Evolutionary conservation across 1,139 yeast species (phyloP), one percentile per base, ranked within the genome.

Genomic region (Kluyveromyces marxianus): DNA sequence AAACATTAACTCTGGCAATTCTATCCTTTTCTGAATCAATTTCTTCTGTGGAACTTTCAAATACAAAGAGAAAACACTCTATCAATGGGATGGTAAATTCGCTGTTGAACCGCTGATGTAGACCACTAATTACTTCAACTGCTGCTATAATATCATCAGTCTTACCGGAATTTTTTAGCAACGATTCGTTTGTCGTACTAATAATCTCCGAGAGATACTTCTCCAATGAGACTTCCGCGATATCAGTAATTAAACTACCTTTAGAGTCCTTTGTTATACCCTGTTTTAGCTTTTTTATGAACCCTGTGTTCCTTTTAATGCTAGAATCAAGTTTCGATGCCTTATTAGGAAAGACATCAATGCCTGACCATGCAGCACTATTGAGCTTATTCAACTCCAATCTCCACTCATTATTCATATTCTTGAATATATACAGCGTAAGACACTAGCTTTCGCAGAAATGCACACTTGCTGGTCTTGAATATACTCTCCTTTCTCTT

Each of bases 281-380:
- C 3, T 76, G 70, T 51, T 81, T 74, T 44, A 88, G 65, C 56
- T 83, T 83, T 59, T 83, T 83, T 48, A 88, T 81, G 55, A 88
- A 86, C 0, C 89, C 84, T 3, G 89, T 82, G 60, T 90, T 88
- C 61, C 83, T 86, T 70, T 89, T 90, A 50, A 90, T 69, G 44
- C 92, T 82, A 0, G 95, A 71, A 59, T 90, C 97, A 14, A 83
- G 68, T 41, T 75, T 72, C 14, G 60, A 51, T 1, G 70, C 59
- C 1, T 67, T 55, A 8, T 53, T 33, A 2, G 55, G 54, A 35
- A 50, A 54, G 3, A 54, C 57, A 21, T 48, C 54, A 32, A 68
- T 74, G 2, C 79, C 84, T 29, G 65, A 63, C 87, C 88, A 81
- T 2, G 82, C 80, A 44, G 62, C 55, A 3, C 57, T 44, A 59